Base-by-base conservation (phyloP, 805 yeast genomes). In the Scheffersomyces coipomensis region DNA sequence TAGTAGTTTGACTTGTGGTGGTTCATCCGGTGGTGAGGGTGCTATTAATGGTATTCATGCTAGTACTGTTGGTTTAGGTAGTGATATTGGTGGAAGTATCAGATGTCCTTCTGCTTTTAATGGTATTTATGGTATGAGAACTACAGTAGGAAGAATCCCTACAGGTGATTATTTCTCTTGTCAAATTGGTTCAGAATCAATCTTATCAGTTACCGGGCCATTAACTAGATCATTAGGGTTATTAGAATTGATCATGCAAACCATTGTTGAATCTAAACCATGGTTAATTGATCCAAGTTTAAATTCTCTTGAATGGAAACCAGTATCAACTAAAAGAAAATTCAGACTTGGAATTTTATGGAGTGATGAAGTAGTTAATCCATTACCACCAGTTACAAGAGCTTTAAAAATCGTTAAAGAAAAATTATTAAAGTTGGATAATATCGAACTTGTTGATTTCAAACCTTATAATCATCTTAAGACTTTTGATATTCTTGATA, bases 251-350 rank as follows among this genome's bases (percentile, higher is more conserved):
- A 71, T 76, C 40, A 58, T 77, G 61, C 70, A 73, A 48, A 58
- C 71, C 5, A 56, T 79, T 29, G 49, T 60, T 33, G 71, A 63
- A 29, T 62, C 71, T 44, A 62, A 76, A 54, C 85, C 84, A 6
- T 81, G 85, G 85, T 52, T 40, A 8, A 16, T 56, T 32, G 86
- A 81, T 54, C 69, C 77, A 35, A 58, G 36, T 3, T 35, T 39
- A 15, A 30, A 35, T n/a, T 80, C 81, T 13, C 49, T 77, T 35
- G 78, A 79, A 6, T 79, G 82, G 83, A 59, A 67, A 43, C 53
- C 50, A 23, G 68, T 71, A 4, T 23, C 39, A 19, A 3, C 37
- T 4, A 19, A 33, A 22, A 29, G 27, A n/a, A 39, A 34, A 22
- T 43, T 29, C 27, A 37, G 34, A 26, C 37, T 48, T 17, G 52